Evolutionary conservation across 257 asterid species (phyloP).

Genomic region (Przewalskia tangutica): DNA sequence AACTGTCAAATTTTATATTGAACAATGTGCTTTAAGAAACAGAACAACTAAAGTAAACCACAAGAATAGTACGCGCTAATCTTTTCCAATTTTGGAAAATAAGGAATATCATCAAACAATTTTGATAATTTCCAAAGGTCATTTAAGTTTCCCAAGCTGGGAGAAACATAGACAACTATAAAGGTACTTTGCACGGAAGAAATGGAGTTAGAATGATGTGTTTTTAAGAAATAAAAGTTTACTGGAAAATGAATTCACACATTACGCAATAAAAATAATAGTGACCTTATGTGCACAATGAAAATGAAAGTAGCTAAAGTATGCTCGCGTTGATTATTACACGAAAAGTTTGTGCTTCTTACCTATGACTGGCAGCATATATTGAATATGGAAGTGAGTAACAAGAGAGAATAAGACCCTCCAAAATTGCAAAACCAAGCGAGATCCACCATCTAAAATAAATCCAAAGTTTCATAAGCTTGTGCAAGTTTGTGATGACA

Average conservation of each 20-base stretch:
- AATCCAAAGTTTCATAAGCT: constrained; percentile 13
- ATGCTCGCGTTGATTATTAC: neutral
- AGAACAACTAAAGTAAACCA: neutral
- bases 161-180: neutral
- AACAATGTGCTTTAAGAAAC: neutral
- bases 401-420: constrained; percentile 65
- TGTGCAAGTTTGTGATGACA: constrained; percentile 1
- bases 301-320: neutral
- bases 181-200: neutral
- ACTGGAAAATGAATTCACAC: neutral
- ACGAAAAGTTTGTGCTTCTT: neutral
- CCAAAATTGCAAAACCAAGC: constrained; percentile 75
- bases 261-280: neutral
- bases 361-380: constrained; percentile 91
- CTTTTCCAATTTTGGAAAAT: neutral
- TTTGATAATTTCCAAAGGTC: neutral
- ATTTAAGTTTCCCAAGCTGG: neutral
- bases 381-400: constrained; percentile 92
- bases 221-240: neutral
- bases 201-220: neutral
- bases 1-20: neutral
- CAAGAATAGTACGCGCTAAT: neutral
- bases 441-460: constrained; percentile 97
- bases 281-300: neutral
- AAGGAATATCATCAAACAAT: neutral